phyloP scores from a whole-genome alignment of 2,329 filamentous ascomycete genomes.

The Mollisiaceae sp. region DNA sequence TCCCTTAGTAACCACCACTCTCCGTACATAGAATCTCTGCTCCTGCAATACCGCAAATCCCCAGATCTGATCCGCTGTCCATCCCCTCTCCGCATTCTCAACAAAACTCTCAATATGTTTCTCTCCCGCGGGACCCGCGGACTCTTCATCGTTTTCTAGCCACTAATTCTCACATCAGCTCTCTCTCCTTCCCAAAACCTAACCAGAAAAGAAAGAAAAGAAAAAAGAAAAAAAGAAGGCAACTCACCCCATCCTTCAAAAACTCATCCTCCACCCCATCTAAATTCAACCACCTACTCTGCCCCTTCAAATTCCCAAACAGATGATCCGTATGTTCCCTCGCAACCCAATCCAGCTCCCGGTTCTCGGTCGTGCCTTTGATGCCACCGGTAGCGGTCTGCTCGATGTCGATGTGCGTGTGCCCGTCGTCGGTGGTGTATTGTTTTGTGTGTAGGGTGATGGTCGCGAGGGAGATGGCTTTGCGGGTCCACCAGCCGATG shows the following conservation, averaged over 20 bases:
- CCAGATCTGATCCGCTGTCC: constrained; percentile 61
- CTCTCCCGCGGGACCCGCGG: constrained; percentile 49
- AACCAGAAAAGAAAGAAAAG: too few relatives aligned
- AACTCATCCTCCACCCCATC: constrained; percentile 45
- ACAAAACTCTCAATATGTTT: constrained; percentile 55
- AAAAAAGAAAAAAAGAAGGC: not conserved
- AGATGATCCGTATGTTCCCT: constrained; percentile 63
- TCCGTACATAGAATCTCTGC: constrained; percentile 45
- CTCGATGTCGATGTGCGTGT: constrained; percentile 60
- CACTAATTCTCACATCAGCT: constrained; percentile 42
- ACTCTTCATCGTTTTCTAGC: constrained; percentile 50
- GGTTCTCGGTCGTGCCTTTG: constrained; percentile 61
- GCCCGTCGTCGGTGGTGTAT: constrained; percentile 46
- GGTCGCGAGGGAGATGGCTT: constrained; percentile 62
- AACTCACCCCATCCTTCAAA: constrained; percentile 15
- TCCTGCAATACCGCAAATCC: constrained; percentile 51
- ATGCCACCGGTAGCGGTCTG: constrained; percentile 68
- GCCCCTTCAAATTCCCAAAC: constrained; percentile 63
- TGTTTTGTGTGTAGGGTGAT: constrained; percentile 54
- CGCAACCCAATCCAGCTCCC: constrained; percentile 59
- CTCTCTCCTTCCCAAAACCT: not conserved
- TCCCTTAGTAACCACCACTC: constrained; percentile 48
- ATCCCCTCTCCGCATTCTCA: constrained; percentile 52
- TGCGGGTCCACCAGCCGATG: constrained; percentile 62
- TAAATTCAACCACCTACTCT: constrained; percentile 48